A percentile compares a stretch with the other conserved stretches of the same genome.
These are phyloP conservation scores for Epichloe hybrida DNA, from an alignment of 2,329 filamentous ascomycete species.

Conservation along the genomic window DNA sequence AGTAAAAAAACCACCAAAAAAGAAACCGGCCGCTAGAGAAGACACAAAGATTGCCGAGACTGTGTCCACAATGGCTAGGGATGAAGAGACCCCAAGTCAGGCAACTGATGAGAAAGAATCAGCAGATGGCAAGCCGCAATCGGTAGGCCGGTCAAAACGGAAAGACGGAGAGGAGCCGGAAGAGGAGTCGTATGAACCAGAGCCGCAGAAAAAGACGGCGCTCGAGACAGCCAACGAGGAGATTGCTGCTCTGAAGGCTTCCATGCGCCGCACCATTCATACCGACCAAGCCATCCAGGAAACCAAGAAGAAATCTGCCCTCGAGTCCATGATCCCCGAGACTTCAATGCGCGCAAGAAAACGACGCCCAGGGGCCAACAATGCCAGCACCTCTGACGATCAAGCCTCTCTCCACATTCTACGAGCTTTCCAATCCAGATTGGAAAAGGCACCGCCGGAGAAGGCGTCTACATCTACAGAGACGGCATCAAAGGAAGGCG, in stretches of 20 bases:
- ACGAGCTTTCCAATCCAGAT: slow-evolving; percentile 64
- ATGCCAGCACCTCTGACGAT: slow-evolving; percentile 40
- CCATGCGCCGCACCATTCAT: slow-evolving; percentile 56
- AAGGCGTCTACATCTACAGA: slow-evolving; percentile 22
- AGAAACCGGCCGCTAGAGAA: slow-evolving; percentile 18
- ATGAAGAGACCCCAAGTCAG: slow-evolving; percentile 5
- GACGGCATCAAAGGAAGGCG: slow-evolving; percentile 24
- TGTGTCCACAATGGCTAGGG: neutral
- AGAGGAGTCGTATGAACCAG: slow-evolving; percentile 14
- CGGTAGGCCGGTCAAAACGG: neutral
- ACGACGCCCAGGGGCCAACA: slow-evolving; percentile 44
- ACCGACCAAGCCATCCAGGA: slow-evolving; percentile 34
- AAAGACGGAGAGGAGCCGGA: slow-evolving; percentile 8
- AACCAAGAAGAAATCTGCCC: slow-evolving; percentile 45
- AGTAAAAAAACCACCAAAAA: slow-evolving; percentile 12
- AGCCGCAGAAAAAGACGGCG: slow-evolving; percentile 31
- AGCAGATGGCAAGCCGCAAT: neutral
- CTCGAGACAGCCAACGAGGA: slow-evolving; percentile 65
- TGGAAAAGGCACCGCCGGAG: slow-evolving; percentile 42
- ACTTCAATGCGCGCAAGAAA: slow-evolving; percentile 60
- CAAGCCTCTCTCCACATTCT: slow-evolving; percentile 56
- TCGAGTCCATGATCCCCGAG: slow-evolving; percentile 63
- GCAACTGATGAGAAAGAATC: neutral
- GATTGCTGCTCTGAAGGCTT: slow-evolving; percentile 67
- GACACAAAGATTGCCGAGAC: slow-evolving; percentile 11